Conservation (phyloP, 2,329 filamentous ascomycete genomes). For the Trichoderma koningii region DNA sequence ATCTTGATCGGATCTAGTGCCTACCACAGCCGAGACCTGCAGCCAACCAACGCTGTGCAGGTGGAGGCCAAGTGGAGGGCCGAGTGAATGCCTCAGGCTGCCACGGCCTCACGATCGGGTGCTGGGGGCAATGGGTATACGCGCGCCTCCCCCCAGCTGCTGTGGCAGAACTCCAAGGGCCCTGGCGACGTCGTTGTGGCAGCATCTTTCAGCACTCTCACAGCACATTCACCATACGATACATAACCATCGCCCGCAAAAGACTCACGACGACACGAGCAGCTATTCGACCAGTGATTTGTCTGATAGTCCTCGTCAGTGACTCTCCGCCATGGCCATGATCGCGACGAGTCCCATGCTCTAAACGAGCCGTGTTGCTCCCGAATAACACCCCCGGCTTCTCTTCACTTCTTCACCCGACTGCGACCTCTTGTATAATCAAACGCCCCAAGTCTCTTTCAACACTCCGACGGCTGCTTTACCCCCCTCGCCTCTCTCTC, state of each 20-base stretch:
- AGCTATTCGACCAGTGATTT: conserved; percentile 24
- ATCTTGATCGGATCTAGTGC: conserved; percentile 17
- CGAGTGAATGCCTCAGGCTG: conserved; percentile 13
- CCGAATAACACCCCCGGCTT: conserved; percentile 21
- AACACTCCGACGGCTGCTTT: background rate
- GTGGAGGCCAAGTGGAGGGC: conserved; percentile 14
- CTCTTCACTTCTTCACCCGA: background rate
- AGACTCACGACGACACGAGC: conserved; percentile 29
- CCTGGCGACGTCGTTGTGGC: conserved; percentile 7
- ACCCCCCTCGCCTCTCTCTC: no score
- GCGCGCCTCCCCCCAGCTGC: conserved; percentile 22
- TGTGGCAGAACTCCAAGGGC: conserved; percentile 11
- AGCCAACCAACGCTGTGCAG: background rate
- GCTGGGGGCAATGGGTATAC: conserved; percentile 26
- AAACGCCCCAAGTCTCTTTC: background rate
- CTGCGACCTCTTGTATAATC: conserved; percentile 1
- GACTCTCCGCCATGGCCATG: conserved; percentile 31
- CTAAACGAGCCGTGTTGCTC: conserved; percentile 29
- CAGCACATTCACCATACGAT: background rate
- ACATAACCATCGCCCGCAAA: background rate
- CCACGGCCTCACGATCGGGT: conserved; percentile 11
- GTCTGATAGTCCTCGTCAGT: conserved; percentile 19
- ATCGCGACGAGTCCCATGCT: conserved; percentile 27
- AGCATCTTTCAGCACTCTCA: background rate
- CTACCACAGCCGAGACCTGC: background rate